Evolutionary conservation across 225 moss, liverwort and hornwort genomes (phyloP), one percentile per base, ranked within the genome.

Genomic region (Bryum argenteum): DNA sequence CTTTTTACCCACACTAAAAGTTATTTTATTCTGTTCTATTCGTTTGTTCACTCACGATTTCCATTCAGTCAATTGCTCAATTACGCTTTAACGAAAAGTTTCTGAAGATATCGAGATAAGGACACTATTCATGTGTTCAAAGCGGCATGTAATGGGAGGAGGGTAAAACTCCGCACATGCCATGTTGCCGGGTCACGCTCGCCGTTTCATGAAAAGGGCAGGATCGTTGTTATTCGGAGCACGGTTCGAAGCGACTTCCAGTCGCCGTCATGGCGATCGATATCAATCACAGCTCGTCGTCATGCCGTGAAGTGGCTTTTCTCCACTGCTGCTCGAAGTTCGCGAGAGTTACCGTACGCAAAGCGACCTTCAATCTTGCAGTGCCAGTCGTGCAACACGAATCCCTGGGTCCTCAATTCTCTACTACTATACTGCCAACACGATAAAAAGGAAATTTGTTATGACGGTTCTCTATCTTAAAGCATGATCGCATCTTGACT

Each of bases 331-430:
- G 96, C 79, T 93, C 91, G 59, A 96, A 96, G 66, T 90, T 96
- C 21, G 83, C 90, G 66, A 93, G 91, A 65, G 91, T n/a, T 82
- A 72, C 93, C 96, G 10, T 96, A 96, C 1, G 93, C 96, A 67
- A 93, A 93, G 72, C 82, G 96, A 28, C 96, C 96, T 85, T 96
- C 96, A 63, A 96, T 77, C 77, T 76, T 91, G 77, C 96, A 96
- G 75, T 96, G 90, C 75, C 71, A 83, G 65, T 96, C 96, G 79
- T 96, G 93, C 96, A n/a, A n/a, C 96, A 96, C 22, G 96, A 93
- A 73, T 96, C 87, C 83, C 96, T 84, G 8, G 96, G 96, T 23
- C 93, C 96, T 50, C 93, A 93, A 64, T 84, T 85, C 7, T 82
- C 93, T 59, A 87, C 67, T 28, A 11, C 56, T n/a, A 44, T 51